A percentile compares a stretch with the other conserved stretches of the same genome.
phyloP scores from a whole-genome alignment of 2,329 filamentous ascomycete genomes.

The Fusarium nelsonii region DNA sequence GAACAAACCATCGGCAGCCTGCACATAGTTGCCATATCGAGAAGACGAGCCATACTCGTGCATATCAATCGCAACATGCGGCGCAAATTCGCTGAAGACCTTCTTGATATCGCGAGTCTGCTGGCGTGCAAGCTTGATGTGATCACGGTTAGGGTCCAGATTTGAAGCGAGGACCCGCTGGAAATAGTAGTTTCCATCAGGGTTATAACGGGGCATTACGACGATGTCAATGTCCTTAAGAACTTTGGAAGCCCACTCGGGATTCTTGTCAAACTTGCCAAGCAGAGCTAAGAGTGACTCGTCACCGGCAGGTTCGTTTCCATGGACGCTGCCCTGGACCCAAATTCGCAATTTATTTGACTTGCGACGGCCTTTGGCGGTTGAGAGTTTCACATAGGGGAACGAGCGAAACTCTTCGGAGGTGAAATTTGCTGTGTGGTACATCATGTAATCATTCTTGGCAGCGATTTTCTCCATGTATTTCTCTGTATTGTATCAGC shows the following conservation, averaged over 20 bases:
- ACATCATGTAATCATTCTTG: constrained; percentile 34
- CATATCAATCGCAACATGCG: constrained; percentile 51
- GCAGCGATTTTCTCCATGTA: constrained; percentile 23
- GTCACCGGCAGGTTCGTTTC: constrained; percentile 52
- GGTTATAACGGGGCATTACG: constrained; percentile 51
- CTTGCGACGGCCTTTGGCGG: constrained; percentile 1
- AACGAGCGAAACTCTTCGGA: constrained; percentile 36
- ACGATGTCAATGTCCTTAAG: constrained; percentile 49
- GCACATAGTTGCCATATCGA: constrained; percentile 40
- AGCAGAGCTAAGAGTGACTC: constrained; percentile 50
- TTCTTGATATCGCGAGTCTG: constrained; percentile 51
- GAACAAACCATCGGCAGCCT: constrained; percentile 50
- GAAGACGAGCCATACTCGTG: constrained; percentile 49
- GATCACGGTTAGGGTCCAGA: constrained; percentile 52
- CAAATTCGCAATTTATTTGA: constrained; percentile 49
- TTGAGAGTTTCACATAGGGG: constrained; percentile 35
- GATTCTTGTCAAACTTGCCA: constrained; percentile 48
- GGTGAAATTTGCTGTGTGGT: constrained; percentile 34
- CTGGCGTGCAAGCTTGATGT: constrained; percentile 50
- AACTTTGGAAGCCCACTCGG: constrained; percentile 47
- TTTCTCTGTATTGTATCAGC: constrained; percentile 6
- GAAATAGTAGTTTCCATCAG: constrained; percentile 53
- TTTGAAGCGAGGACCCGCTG: constrained; percentile 49
- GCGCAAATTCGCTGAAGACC: constrained; percentile 46
- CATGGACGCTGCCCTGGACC: constrained; percentile 51